Evolutionary conservation across 306 rosid genomes (phyloP).

Genomic region (Lathyrus sativus): DNA sequence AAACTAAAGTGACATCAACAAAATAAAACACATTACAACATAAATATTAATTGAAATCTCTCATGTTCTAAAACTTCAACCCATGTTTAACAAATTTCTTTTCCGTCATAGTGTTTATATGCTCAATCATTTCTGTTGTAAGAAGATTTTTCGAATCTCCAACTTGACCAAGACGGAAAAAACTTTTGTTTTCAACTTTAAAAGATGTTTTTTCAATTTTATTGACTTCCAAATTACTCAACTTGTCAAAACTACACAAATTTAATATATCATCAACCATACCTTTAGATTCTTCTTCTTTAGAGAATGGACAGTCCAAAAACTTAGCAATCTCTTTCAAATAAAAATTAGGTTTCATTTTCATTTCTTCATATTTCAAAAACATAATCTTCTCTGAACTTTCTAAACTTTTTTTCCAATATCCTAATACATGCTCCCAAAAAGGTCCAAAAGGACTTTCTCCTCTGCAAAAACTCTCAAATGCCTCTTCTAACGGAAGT

Average conservation of each 20-base stretch:
- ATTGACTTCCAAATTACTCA: constrained; percentile 8
- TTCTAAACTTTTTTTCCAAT: constrained; percentile 20
- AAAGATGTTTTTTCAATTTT: neutral
- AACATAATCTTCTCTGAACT: neutral
- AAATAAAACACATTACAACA: too few species aligned
- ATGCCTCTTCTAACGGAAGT: neutral
- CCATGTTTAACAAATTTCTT: neutral
- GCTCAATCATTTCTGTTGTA: neutral
- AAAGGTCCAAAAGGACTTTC: neutral
- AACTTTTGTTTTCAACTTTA: neutral
- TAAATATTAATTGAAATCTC: too few species aligned
- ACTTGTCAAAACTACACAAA: neutral
- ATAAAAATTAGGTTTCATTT: neutral
- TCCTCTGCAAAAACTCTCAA: constrained; percentile 6
- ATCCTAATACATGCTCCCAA: neutral
- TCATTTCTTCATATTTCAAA: constrained; percentile 3
- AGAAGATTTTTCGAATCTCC: constrained; percentile 7
- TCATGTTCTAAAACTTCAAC: neutral
- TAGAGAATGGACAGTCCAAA: neutral
- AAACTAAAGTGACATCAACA: too few species aligned
- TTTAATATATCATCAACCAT: neutral
- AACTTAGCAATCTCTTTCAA: neutral
- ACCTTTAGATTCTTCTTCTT: neutral
- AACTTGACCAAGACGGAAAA: constrained; percentile 5
- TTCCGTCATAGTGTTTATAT: too few species aligned